Base-by-base conservation (phyloP, 2,329 filamentous ascomycete species). In the Botryotinia convoluta region DNA sequence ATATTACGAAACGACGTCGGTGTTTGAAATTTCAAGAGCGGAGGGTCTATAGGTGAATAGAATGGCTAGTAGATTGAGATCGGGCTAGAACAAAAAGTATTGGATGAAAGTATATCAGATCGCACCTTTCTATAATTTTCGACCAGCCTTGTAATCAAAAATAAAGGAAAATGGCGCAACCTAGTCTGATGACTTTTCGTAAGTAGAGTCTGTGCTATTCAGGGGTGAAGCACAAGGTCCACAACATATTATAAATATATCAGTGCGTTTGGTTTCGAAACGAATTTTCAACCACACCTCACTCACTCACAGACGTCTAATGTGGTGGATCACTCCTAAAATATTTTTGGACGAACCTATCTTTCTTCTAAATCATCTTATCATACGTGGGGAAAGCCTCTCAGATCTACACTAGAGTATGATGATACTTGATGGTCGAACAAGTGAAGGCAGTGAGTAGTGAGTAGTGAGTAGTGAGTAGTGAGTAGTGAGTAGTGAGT, bases 191-290 rank as follows among this genome's bases (percentile, higher is more conserved):
- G 62, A 45, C 29, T 48, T 32, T 48, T 48, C 29, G 20, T 14
- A 20, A 48, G 42, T 26, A 42, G 32, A 65, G 63, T 65, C 63
- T 32, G 63, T 65, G 63, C 63, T 16, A 63, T 26, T 37, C 29
- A 48, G 29, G 39, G n/a, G 63, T n/a, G n/a, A 45, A 35, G 39
- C 62, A 71, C 32, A 57, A 29, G 51, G n/a, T 8, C 51, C 51
- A 57, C 51, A 29, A 57, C n/a, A 57, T 29, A 18, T 57, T 8
- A 14, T 1, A 57, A 57, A 57, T 29, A 29, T 14, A 39, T 54
- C 69, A 57, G 26, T 71, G 69, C 69, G 44, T 71, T 64, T 63
- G 51, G 59, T 71, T 71, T 71, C 69, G 69, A 54, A 71, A 54
- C 29, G 26, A 61, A 37, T 60, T 22, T 45, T 37, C 29, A 29